A percentile compares a stretch with the other conserved stretches of the same genome.
Conservation (phyloP, 164 flowering plant species). For the Tetracentron sinense region DNA sequence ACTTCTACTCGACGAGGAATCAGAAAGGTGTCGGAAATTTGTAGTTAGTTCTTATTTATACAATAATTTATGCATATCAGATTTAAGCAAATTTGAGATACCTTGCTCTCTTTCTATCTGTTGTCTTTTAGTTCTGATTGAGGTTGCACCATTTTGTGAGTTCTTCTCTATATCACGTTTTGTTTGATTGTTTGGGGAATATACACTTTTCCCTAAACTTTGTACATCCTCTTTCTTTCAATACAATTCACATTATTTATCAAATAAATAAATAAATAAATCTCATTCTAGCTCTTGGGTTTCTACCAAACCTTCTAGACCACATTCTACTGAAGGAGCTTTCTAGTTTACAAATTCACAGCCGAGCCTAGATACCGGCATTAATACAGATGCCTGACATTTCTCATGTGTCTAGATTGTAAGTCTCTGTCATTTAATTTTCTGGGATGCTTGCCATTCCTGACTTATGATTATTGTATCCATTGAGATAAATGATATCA, state of each 20-base stretch:
- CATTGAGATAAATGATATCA: too few species aligned
- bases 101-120: neutral
- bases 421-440: too few species aligned
- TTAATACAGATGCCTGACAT: neutral
- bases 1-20: constrained; percentile 54
- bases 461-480: too few species aligned
- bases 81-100: neutral
- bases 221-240: too few species aligned
- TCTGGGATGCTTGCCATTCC: neutral
- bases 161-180: too few species aligned
- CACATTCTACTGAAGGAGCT: neutral
- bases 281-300: neutral
- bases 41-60: neutral
- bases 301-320: neutral
- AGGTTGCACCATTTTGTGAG: too few species aligned
- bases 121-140: too few species aligned
- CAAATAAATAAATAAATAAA: too few species aligned
- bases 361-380: neutral
- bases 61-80: neutral
- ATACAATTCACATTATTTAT: too few species aligned
- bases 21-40: constrained; percentile 17
- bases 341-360: neutral
- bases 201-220: too few species aligned
- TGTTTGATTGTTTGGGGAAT: too few species aligned
- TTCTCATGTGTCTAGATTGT: neutral